Percentiles rank a stretch among this genome's conserved stretches.
phyloP scores from a whole-genome alignment of 2,329 filamentous ascomycete genomes.

The Aspergillus aculeatinus region DNA sequence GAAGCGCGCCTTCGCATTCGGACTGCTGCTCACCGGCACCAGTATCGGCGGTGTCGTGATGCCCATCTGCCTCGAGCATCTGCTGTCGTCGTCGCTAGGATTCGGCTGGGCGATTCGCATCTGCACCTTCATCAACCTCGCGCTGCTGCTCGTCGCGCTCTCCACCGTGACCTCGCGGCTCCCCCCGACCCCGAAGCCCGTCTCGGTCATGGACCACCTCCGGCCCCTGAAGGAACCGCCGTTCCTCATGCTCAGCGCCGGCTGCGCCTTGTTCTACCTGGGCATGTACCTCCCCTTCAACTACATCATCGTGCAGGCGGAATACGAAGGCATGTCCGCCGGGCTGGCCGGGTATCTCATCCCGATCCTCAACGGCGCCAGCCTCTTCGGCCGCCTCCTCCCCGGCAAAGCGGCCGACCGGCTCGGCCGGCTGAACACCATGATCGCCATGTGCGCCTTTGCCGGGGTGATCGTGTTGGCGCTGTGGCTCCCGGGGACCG shows the following conservation, averaged over 20 bases:
- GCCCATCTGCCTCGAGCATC: constrained; percentile 59
- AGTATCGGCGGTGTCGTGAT: constrained; percentile 60
- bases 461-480: not conserved
- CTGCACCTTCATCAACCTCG: constrained; percentile 61
- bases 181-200: not conserved
- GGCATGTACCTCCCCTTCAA: constrained; percentile 3
- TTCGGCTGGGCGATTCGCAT: constrained; percentile 60
- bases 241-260: constrained; percentile 1
- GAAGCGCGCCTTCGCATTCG: constrained; percentile 54
- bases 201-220: too few species aligned
- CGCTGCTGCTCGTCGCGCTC: too few species aligned
- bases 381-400: constrained; percentile 19
- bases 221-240: not conserved
- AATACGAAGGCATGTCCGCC: not conserved
- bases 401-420: not conserved
- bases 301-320: not conserved
- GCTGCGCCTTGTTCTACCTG: constrained; percentile 15
- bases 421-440: not conserved
- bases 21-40: constrained; percentile 55
- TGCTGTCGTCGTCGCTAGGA: constrained; percentile 55
- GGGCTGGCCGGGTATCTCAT: constrained; percentile 10
- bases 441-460: constrained; percentile 5
- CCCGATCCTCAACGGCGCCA: constrained; percentile 21
- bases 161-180: too few species aligned
- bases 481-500: constrained; percentile 5